A percentile compares a stretch with the other conserved stretches of the same genome.
Conservation (phyloP, 2,329 filamentous ascomycete species). For the Macrophomina tecta region DNA sequence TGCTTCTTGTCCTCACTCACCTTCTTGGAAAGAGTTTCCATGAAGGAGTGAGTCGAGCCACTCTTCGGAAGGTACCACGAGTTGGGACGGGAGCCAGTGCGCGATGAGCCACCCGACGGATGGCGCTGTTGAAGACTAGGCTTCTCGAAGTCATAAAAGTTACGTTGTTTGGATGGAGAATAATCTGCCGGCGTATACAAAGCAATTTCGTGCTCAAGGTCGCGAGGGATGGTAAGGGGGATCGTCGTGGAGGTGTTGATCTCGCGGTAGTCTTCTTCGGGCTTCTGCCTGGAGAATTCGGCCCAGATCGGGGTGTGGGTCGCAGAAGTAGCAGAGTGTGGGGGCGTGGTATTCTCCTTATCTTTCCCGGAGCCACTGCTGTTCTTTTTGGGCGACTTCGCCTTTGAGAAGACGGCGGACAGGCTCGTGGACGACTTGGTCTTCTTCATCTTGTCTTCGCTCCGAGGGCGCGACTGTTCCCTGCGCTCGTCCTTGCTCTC, state of each 20-base stretch:
- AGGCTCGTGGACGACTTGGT: slow-evolving; percentile 84
- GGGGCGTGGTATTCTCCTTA: slow-evolving; percentile 82
- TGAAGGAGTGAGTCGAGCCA: slow-evolving; percentile 48
- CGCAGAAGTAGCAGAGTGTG: slow-evolving; percentile 49
- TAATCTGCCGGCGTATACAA: slow-evolving; percentile 66
- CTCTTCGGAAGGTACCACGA: slow-evolving; percentile 55
- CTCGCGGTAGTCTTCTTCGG: slow-evolving; percentile 35
- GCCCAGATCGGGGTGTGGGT: slow-evolving; percentile 77
- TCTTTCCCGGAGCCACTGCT: slow-evolving; percentile 67
- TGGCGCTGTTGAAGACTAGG: slow-evolving; percentile 44
- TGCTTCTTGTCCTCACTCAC: slow-evolving; percentile 41
- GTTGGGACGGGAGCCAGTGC: slow-evolving; percentile 55
- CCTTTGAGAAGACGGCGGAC: slow-evolving; percentile 74
- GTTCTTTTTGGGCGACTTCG: slow-evolving; percentile 71
- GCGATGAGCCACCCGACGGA: slow-evolving; percentile 19
- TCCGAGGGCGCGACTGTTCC: slow-evolving; percentile 13
- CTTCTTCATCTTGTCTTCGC: slow-evolving; percentile 63
- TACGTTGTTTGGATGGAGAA: slow-evolving; percentile 66
- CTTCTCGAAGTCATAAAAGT: slow-evolving; percentile 62
- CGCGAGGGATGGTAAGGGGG: slow-evolving; percentile 52
- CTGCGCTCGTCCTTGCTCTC: slow-evolving; percentile 38
- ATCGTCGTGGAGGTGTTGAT: slow-evolving; percentile 48
- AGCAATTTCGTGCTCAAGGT: slow-evolving; percentile 61
- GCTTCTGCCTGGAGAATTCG: slow-evolving; percentile 64
- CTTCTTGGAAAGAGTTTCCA: slow-evolving; percentile 48